These are phyloP conservation scores for Penicillium sp. DNA, from an alignment of 2,329 filamentous ascomycete genomes.

Conservation along the genomic window DNA sequence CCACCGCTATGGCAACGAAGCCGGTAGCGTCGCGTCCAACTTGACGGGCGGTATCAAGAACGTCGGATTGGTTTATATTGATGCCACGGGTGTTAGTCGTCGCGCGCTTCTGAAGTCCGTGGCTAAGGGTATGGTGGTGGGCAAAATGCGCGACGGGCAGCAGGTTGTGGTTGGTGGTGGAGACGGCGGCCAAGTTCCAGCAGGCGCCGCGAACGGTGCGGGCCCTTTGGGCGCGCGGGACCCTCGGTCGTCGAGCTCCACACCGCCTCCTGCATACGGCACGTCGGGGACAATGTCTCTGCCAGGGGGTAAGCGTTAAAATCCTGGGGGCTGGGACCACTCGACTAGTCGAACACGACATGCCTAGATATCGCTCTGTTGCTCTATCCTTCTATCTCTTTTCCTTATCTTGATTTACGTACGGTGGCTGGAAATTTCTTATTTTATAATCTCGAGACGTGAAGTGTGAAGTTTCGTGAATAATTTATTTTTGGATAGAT, in stretches of 20 bases:
- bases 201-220: conserved; percentile 12
- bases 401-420: neutral
- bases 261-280: conserved; percentile 45
- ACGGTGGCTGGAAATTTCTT: no score
- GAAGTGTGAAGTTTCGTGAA: neutral
- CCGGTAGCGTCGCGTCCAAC: conserved; percentile 72
- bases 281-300: conserved; percentile 37
- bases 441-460: no score
- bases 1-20: conserved; percentile 87
- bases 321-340: neutral
- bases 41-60: conserved; percentile 90
- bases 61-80: conserved; percentile 94
- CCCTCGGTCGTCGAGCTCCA: conserved; percentile 10
- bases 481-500: neutral
- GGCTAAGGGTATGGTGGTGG: conserved; percentile 82
- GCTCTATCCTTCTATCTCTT: neutral
- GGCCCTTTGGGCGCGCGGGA: conserved; percentile 20
- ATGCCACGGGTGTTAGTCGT: conserved; percentile 88
- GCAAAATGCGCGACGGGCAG: conserved; percentile 51
- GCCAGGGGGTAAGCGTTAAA: conserved; percentile 36
- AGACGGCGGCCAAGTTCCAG: conserved; percentile 45
- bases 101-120: conserved; percentile 91
- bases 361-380: neutral
- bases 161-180: conserved; percentile 51
- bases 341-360: neutral